These are phyloP conservation scores for Sporobolomyces roseus DNA, from an alignment of 768 basidiomycete genomes.

Conservation along the genomic window DNA sequence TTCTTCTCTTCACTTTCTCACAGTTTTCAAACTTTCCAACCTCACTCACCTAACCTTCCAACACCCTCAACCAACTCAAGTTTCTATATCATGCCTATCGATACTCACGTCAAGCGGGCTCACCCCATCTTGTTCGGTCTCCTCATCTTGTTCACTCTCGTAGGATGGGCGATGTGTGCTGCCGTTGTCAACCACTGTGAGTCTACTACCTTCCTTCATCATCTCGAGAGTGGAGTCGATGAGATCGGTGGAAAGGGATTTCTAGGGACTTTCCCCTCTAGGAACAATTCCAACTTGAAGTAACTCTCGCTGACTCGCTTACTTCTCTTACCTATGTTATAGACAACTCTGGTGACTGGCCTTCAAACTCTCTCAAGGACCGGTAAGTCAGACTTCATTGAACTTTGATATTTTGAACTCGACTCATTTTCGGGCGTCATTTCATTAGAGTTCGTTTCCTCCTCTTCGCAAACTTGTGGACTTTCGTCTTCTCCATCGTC, in stretches of 20 bases:
- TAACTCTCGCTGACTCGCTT: not conserved
- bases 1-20: not conserved
- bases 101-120: slow-evolving; percentile 34
- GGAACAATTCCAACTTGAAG: not conserved
- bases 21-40: not conserved
- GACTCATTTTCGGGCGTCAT: slow-evolving; percentile 4
- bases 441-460: slow-evolving; percentile 33
- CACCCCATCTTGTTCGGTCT: slow-evolving; percentile 37
- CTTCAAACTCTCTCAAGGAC: slow-evolving; percentile 19
- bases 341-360: slow-evolving; percentile 36
- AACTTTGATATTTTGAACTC: not conserved
- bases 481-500: slow-evolving; percentile 36
- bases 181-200: slow-evolving; percentile 22
- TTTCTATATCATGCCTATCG: slow-evolving; percentile 8
- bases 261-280: not conserved
- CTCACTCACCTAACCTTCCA: not conserved
- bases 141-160: slow-evolving; percentile 33
- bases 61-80: not conserved
- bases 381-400: slow-evolving; percentile 14
- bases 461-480: slow-evolving; percentile 41
- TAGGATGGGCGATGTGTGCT: slow-evolving; percentile 31
- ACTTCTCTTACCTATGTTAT: not conserved
- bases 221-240: not conserved
- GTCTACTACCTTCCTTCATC: not conserved
- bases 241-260: not conserved